Conservation (phyloP, 495 filamentous ascomycete species). For the Trichoderma virens region DNA sequence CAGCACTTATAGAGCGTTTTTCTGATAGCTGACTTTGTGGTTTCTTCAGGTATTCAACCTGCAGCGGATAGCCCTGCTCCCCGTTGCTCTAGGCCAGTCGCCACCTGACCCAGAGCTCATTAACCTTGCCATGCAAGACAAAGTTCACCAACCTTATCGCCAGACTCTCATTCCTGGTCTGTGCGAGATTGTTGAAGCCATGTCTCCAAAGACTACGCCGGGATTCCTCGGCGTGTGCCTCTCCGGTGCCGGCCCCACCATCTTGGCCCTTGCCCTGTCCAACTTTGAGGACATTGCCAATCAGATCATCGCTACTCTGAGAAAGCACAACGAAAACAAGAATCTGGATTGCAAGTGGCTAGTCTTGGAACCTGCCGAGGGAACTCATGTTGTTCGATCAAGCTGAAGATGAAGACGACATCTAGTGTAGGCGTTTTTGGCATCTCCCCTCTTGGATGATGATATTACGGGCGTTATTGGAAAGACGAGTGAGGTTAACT, state of each 20-base stretch:
- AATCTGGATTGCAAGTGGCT: conserved; percentile 78
- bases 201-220: conserved; percentile 76
- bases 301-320: conserved; percentile 62
- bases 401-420: background rate
- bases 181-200: conserved; percentile 77
- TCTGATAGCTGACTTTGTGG: conserved; percentile 2
- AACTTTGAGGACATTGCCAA: conserved; percentile 81
- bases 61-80: conserved; percentile 81
- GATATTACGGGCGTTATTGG: background rate
- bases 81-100: conserved; percentile 73
- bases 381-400: conserved; percentile 52
- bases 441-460: background rate
- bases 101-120: conserved; percentile 91
- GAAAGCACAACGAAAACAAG: conserved; percentile 34
- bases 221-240: conserved; percentile 89
- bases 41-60: conserved; percentile 73
- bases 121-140: conserved; percentile 95
- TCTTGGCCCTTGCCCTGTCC: conserved; percentile 80
- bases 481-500: background rate
- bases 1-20: background rate
- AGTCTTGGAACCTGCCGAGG: conserved; percentile 80
- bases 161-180: conserved; percentile 82
- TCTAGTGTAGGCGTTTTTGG: background rate
- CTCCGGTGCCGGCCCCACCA: conserved; percentile 89
- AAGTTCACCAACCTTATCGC: conserved; percentile 91